These are phyloP conservation scores for Pinus taeda DNA, from an alignment of 75 land plant species.

Conservation along the genomic window DNA sequence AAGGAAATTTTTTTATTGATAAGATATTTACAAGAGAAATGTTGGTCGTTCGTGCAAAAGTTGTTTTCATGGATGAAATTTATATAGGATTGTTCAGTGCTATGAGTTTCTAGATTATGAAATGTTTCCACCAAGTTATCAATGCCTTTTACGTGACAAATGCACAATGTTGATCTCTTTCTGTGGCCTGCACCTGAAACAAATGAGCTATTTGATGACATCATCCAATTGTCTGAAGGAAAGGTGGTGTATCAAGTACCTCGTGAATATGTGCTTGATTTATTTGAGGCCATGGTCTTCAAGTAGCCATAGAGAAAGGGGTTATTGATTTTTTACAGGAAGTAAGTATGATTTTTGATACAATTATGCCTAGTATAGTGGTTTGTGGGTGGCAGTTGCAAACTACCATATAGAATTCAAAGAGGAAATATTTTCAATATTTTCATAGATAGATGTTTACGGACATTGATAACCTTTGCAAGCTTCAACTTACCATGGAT, in stretches of 20 bases:
- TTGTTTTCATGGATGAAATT: conserved; percentile 57
- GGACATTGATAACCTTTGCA: no score
- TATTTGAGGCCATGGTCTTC: conserved; percentile 28
- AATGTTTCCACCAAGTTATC: conserved; percentile 29
- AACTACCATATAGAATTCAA: no score
- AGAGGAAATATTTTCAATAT: no score
- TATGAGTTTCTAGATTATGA: conserved; percentile 67
- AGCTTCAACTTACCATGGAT: no score
- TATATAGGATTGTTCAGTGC: conserved; percentile 64
- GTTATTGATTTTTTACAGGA: conserved; percentile 41
- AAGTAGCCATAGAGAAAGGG: conserved; percentile 29
- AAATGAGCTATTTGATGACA: conserved; percentile 59
- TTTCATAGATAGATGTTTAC: no score
- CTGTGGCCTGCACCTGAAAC: conserved; percentile 42
- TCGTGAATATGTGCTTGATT: conserved; percentile 39
- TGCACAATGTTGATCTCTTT: conserved; percentile 10
- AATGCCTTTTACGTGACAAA: conserved; percentile 14
- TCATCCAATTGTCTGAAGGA: conserved; percentile 61
- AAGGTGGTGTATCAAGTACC: conserved; percentile 80
- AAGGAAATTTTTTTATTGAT: conserved; percentile 5
- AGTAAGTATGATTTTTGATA: conserved; percentile 1
- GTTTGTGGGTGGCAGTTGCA: no score
- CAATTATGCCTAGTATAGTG: no score
- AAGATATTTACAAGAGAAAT: conserved; percentile 24
- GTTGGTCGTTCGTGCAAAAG: conserved; percentile 23